Evolutionary conservation across 495 filamentous ascomycete species (phyloP).

Genomic region (Entonaema liquescens): DNA sequence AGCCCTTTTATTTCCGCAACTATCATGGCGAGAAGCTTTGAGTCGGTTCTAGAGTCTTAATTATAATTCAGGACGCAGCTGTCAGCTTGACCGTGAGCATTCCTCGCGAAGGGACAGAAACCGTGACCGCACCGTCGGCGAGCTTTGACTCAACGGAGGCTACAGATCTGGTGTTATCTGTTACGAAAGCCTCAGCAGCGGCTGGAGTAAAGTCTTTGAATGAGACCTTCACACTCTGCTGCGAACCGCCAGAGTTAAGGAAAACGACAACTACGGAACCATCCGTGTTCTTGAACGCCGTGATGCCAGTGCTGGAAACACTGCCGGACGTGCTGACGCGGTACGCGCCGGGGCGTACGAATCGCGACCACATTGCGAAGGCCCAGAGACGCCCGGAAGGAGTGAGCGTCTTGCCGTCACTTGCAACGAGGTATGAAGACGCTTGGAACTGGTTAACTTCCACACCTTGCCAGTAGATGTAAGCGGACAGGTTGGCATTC

Average conservation of each 20-base stretch:
- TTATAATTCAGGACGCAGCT: not conserved
- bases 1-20: no score
- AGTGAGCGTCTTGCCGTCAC: conserved; percentile 46
- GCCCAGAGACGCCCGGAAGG: conserved; percentile 59
- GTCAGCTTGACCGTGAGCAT: conserved; percentile 45
- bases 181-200: conserved; percentile 44
- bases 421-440: conserved; percentile 52
- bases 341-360: conserved; percentile 57
- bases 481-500: conserved; percentile 55
- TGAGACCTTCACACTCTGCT: conserved; percentile 40
- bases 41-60: not conserved
- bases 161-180: conserved; percentile 41
- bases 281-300: conserved; percentile 59
- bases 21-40: no score
- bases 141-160: conserved; percentile 21
- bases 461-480: conserved; percentile 59
- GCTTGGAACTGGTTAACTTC: conserved; percentile 47
- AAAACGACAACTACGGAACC: conserved; percentile 55
- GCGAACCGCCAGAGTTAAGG: conserved; percentile 53
- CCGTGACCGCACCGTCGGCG: conserved; percentile 30
- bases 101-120: conserved; percentile 34
- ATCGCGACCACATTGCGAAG: conserved; percentile 58
- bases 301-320: conserved; percentile 48
- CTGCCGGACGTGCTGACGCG: conserved; percentile 52
- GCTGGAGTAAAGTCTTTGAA: conserved; percentile 40